Conservation (phyloP, 768 basidiomycete species). For the Tricholoma terreum region DNA sequence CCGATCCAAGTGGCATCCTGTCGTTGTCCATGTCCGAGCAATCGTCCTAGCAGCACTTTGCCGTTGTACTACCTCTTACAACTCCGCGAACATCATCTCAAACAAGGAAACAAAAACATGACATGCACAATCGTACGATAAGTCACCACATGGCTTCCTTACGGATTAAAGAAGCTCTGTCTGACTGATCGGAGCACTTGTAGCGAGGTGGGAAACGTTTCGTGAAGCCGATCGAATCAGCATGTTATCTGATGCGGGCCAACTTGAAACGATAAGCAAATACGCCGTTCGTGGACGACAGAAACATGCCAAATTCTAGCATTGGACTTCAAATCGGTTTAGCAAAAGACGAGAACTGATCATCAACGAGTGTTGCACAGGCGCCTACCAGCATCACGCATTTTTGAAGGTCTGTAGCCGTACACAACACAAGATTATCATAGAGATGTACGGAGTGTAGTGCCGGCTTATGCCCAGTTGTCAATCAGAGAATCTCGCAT, state of each 20-base stretch:
- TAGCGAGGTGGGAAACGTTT: not conserved
- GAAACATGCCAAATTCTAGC: no score
- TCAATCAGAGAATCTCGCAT: conserved; percentile 91
- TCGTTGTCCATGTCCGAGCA: not conserved
- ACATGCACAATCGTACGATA: not conserved
- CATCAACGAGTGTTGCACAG: no score
- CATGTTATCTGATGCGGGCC: not conserved
- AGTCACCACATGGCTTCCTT: not conserved
- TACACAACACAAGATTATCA: no score
- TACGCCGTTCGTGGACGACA: no score
- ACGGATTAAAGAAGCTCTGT: not conserved
- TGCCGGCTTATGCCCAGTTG: conserved; percentile 86
- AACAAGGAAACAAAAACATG: not conserved
- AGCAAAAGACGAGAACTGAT: no score
- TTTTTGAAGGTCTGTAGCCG: no score
- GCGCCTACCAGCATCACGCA: no score
- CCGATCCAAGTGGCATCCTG: not conserved
- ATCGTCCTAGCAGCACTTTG: no score
- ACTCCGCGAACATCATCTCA: not conserved
- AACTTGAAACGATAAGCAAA: no score
- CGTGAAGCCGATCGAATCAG: not conserved
- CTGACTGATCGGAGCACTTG: not conserved
- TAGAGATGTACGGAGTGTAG: no score
- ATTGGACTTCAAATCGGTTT: no score
- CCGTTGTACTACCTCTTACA: not conserved